Conservation (phyloP, 257 asterid genomes). For the Solanum gandarillasii region DNA sequence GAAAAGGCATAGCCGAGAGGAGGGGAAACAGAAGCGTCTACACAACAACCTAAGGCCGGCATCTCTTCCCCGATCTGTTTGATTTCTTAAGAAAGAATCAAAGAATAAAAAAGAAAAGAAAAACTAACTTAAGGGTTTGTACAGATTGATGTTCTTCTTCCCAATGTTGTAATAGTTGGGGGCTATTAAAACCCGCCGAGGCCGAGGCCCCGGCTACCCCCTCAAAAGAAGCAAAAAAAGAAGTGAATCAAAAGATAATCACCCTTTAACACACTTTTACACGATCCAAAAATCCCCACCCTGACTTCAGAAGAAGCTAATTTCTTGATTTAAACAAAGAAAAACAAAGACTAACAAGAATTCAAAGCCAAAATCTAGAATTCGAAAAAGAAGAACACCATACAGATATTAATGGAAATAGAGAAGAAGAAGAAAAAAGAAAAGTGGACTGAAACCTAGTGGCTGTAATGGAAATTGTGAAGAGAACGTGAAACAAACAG, state of each 20-base stretch:
- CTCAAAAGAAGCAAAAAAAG: conserved; percentile 83
- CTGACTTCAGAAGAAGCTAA: conserved; percentile 77
- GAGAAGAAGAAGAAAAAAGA: not conserved
- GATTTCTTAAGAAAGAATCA: not conserved
- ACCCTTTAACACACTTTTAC: conserved; percentile 33
- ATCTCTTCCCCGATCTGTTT: conserved; percentile 51
- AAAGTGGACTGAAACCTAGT: conserved; percentile 28
- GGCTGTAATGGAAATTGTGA: conserved; percentile 5
- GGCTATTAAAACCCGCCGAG: conserved; percentile 99
- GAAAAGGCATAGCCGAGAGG: conserved; percentile 50
- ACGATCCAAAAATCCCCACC: conserved; percentile 68
- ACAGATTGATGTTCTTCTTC: not conserved
- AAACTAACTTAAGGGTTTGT: not conserved
- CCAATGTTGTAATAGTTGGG: conserved; percentile 61
- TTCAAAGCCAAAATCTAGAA: conserved; percentile 13
- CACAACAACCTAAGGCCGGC: conserved; percentile 83
- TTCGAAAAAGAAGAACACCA: conserved; percentile 33
- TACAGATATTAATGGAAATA: conserved; percentile 28
- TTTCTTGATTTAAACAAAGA: not conserved
- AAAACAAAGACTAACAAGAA: not conserved
- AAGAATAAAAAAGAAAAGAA: conserved; percentile 19
- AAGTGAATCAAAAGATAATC: conserved; percentile 56
- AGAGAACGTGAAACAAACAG: conserved; percentile 16
- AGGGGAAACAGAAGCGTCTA: conserved; percentile 53
- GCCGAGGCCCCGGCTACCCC: conserved; percentile 99